Evolutionary conservation across 2,329 filamentous ascomycete genomes (phyloP), one percentile per base, ranked within the genome.

Genomic region (Venturia nashicola): DNA sequence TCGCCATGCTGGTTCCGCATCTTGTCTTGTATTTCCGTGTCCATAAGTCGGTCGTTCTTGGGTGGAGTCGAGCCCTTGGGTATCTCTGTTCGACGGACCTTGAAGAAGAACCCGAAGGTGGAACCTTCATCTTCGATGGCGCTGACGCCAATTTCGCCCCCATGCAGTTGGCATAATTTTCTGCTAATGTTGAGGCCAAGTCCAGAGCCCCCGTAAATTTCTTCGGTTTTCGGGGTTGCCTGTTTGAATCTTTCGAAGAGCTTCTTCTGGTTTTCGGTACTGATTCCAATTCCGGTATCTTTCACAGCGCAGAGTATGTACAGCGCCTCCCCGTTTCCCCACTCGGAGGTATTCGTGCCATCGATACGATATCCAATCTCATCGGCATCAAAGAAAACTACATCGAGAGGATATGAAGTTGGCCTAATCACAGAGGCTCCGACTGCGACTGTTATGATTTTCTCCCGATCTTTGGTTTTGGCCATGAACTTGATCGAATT

Each of bases 211-310:
- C 87, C 87, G 67, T 90, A 89, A 65, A 86, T 82, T 32, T 86
- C 81, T 18, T 65, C 44, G 0, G 86, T 89, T 64, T 81, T 82
- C 5, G 85, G 82, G 14, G 81, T 86, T 0, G 85, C 85, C 72
- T 90, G 87, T 11, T 83, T 82, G 71, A 90, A 90, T 27, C 86
- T 81, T 66, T 87, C 80, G 71, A 90, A 90, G 0, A 90, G 77
- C 40, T 80, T 57, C 23, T 64, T 59, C 43, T 63, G 57, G 40
- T 62, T 46, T n/a, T 61, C 44, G 9, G 3, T 39, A 32, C 44
- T 65, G 63, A 79, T 78, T 2, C 77, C 77, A 39, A 77, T 78
- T 6, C 86, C 86, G 0, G 85, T 87, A 68, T 89, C 86, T 66
- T 82, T 80, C 44, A 89, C 84, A 59, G 84, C 81, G 62, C 89